These are phyloP conservation scores for Pelargonium australe DNA, from an alignment of 441 rosid genomes.

Conservation along the genomic window DNA sequence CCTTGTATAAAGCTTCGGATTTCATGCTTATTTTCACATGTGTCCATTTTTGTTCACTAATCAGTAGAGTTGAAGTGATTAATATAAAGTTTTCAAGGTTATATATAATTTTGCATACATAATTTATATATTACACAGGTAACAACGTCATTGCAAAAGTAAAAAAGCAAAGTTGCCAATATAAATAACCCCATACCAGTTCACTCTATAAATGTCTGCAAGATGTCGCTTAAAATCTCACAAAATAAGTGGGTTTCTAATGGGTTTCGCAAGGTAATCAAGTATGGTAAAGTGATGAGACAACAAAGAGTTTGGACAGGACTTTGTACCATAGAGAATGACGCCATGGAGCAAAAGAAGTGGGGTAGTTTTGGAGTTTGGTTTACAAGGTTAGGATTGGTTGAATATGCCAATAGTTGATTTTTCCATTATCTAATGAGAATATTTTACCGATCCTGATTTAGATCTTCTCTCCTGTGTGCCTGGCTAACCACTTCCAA, in stretches of 20 bases:
- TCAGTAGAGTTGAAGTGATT: too few relatives aligned
- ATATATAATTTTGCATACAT: too few relatives aligned
- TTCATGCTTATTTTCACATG: too few relatives aligned
- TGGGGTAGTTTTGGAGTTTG: slow-evolving; percentile 1
- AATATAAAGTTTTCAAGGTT: too few relatives aligned
- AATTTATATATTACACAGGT: too few relatives aligned
- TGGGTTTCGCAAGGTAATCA: neutral
- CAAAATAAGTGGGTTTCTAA: neutral
- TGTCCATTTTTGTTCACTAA: too few relatives aligned
- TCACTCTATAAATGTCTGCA: slow-evolving; percentile 1
- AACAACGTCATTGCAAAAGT: too few relatives aligned
- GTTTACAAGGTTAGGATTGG: neutral
- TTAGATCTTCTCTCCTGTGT: neutral
- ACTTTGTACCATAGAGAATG: neutral
- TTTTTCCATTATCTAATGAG: neutral
- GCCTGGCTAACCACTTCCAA: neutral
- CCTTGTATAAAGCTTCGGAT: too few relatives aligned
- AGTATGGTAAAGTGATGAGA: neutral
- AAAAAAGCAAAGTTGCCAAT: too few relatives aligned
- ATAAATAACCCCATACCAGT: too few relatives aligned
- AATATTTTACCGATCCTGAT: neutral
- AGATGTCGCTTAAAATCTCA: neutral
- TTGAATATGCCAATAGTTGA: neutral
- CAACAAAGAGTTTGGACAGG: neutral
- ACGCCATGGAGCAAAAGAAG: neutral